phyloP scores from a whole-genome alignment of 257 asterid species.

The Thymus quinquecostatus region DNA sequence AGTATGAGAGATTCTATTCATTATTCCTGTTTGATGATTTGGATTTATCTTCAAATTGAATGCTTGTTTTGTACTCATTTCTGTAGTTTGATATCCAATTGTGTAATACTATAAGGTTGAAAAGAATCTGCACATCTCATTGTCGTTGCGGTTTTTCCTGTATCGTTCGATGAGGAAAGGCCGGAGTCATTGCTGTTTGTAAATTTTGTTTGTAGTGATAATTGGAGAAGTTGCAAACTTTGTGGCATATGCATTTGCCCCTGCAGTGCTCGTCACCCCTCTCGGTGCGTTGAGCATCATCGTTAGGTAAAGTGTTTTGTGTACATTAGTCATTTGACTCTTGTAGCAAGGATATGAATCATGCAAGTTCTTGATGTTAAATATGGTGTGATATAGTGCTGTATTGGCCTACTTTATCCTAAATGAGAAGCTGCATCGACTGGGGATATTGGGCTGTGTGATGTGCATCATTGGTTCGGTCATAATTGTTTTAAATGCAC shows the following conservation, averaged over 20 bases:
- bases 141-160: neutral
- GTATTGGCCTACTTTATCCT: slow-evolving; percentile 77
- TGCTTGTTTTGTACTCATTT: neutral
- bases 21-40: neutral
- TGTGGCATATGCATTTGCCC: slow-evolving; percentile 93
- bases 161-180: slow-evolving; percentile 4
- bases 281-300: slow-evolving; percentile 91
- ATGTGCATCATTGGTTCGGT: slow-evolving; percentile 82
- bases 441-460: slow-evolving; percentile 81
- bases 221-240: slow-evolving; percentile 84
- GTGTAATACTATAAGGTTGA: slow-evolving; percentile 4
- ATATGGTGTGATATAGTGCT: slow-evolving; percentile 49
- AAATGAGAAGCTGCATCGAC: slow-evolving; percentile 71
- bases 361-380: slow-evolving; percentile 20
- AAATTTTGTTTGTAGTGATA: slow-evolving; percentile 57
- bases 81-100: neutral
- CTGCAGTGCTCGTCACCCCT: slow-evolving; percentile 94
- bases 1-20: slow-evolving; percentile 45
- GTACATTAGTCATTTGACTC: neutral
- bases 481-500: slow-evolving; percentile 79
- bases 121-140: neutral
- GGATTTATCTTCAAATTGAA: neutral
- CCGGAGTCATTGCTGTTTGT: neutral
- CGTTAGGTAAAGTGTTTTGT: slow-evolving; percentile 57
- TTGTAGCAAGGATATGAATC: neutral